A percentile compares a stretch with the other conserved stretches of the same genome.
Conservation (phyloP, 1,139 yeast species). For the Sugiyamaella grinbergsii region DNA sequence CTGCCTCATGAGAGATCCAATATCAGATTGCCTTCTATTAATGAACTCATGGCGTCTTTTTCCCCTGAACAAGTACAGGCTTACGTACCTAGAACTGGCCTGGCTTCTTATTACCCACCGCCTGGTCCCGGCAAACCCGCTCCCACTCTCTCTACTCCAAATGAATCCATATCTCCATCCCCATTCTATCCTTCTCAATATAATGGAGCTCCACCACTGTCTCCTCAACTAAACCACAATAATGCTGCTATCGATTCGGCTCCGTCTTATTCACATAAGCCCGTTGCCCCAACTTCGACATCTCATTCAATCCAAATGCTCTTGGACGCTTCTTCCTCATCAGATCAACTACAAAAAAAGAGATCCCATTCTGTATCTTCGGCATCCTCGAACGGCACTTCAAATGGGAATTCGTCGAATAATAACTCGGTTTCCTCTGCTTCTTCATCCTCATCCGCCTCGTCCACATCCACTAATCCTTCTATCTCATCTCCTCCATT, state of each 20-base stretch:
- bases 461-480: background rate
- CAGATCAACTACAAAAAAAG: conserved; percentile 1
- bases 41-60: conserved; percentile 20
- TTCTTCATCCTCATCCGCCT: background rate
- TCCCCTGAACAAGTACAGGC: conserved; percentile 10
- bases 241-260: conserved; percentile 2
- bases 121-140: too few species aligned
- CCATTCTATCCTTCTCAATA: background rate
- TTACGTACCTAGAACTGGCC: conserved; percentile 5
- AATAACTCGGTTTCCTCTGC: too few species aligned
- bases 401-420: background rate
- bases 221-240: background rate
- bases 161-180: background rate
- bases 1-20: conserved; percentile 20
- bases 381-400: conserved; percentile 10
- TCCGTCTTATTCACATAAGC: conserved; percentile 2
- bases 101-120: background rate
- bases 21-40: conserved; percentile 20
- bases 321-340: conserved; percentile 13
- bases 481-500: conserved; percentile 17
- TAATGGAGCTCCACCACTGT: background rate
- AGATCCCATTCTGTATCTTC: conserved; percentile 16
- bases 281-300: background rate
- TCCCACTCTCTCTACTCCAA: background rate
- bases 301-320: conserved; percentile 13